Evolutionary conservation across 306 rosid species (phyloP), one percentile per base, ranked within the genome.

Genomic region (Aeschynomene evenia): DNA sequence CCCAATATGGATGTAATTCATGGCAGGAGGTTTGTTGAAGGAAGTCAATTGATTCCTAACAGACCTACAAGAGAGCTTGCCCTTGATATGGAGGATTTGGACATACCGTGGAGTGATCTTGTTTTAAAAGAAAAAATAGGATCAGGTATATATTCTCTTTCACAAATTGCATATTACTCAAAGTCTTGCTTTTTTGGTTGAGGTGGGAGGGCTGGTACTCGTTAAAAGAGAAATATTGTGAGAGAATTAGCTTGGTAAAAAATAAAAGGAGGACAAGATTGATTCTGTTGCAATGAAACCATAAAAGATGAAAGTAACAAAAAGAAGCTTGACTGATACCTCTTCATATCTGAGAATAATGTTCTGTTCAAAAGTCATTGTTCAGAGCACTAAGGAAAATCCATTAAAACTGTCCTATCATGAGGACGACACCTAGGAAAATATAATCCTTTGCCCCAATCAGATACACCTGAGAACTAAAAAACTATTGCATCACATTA

Each of bases 81-180:
- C 62, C 72, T 88, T 28, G 87, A 78, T 42, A 53, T 85, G 66
- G 95, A 85, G 69, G 95, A 90, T 77, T 81, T 90, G 75, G 84
- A 82, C 78, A 88, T 91, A 60, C 90, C 95, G 4, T 91, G 95
- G 97, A 68, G 28, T 37, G 97, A 88, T 56, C 92, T 91, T 79
- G 82, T 78, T 72, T 11, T 91, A 42, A 91, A 88, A 78, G 95
- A 88, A 76, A 80, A 75, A 83, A 91, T 91, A 46, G 97, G 97
- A 61, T 86, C 97, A 84, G 97, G 97, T 88, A 82, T 63, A 0
- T 58, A 23, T 54, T 7, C 46, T 33, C 22, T 49, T 49, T 61
- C 28, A 31, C 20, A 46, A 13, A 34, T 16, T 37, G 63, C 28
- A 29, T 18, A 26, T 9, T 5, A 24, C 19, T 42, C 31, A 0